Base-by-base conservation (phyloP, 2,329 filamentous ascomycete genomes). In the Dactylellina haptotyla region DNA sequence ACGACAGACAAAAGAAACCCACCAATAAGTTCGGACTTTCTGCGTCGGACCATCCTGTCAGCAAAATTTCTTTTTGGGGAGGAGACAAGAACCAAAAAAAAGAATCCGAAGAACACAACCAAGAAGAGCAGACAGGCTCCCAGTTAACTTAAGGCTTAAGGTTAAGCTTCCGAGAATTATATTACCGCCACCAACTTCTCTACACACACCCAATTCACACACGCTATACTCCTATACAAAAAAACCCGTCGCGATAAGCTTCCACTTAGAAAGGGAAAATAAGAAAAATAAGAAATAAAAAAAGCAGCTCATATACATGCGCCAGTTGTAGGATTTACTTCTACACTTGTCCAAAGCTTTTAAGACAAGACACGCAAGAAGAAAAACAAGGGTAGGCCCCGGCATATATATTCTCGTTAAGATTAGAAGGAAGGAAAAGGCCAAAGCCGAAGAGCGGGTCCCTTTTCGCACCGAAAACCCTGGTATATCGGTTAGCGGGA, bases 131-230 rank as follows among this genome's bases (percentile, higher is more conserved):
- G 32, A 34, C 32, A 6, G 32, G 32, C 6, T 34, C 32, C 6
- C 14, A 34, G 6, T 6, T 6, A 34, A 34, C 6, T 14, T 6
- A 34, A n/a, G 32, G 28, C 48, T 41, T 57, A 67, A 59, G 23
- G 54, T 67, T 67, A 67, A 67, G 53, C 63, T 67, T 67, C 62
- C 51, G 32, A 58, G 32, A 58, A 58, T 26, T 14, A 39, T 56
- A 39, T 67, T 46, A 50, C 53, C 63, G 53, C 63, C 63, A 67
- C 43, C 63, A 39, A 48, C 23, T 30, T 10, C 3, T 32, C 43
- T n/a, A n/a, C n/a, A n/a, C n/a, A n/a, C n/a, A n/a, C n/a, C n/a
- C 41, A 28, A 45, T 32, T 28, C 20, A 28, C 28, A 25, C 34
- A 14, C 41, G 12, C 23, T 32, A 43, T n/a, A 18, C 32, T 45